Evolutionary conservation across 1,284 basidiomycete species (phyloP).

Genomic region (Vanrija sp.): DNA sequence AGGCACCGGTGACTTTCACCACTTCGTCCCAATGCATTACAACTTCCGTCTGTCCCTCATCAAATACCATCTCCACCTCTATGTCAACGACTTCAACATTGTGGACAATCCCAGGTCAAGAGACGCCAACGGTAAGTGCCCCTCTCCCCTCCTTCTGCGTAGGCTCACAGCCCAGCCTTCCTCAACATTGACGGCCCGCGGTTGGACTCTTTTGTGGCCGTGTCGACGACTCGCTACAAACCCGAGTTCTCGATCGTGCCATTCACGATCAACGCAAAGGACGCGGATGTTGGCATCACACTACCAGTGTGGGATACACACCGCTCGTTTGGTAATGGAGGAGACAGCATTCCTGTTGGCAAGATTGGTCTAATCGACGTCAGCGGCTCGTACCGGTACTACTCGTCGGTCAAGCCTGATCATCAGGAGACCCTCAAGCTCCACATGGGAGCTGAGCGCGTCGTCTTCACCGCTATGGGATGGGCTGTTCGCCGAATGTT

Average conservation of each 20-base stretch:
- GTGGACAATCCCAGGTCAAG: slow-evolving; percentile 75
- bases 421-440: slow-evolving; percentile 74
- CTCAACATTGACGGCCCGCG: slow-evolving; percentile 62
- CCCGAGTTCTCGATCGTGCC: slow-evolving; percentile 66
- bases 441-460: slow-evolving; percentile 50
- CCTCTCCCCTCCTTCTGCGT: background rate
- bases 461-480: slow-evolving; percentile 69
- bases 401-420: slow-evolving; percentile 61
- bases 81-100: slow-evolving; percentile 91
- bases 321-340: slow-evolving; percentile 57
- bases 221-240: slow-evolving; percentile 68
- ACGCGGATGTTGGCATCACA: slow-evolving; percentile 59
- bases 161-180: slow-evolving; percentile 56
- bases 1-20: slow-evolving; percentile 68
- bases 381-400: slow-evolving; percentile 71
- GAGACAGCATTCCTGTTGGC: slow-evolving; percentile 56
- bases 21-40: slow-evolving; percentile 80
- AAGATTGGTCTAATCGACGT: slow-evolving; percentile 59
- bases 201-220: slow-evolving; percentile 56
- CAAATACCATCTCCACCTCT: slow-evolving; percentile 73
- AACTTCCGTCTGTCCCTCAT: slow-evolving; percentile 64
- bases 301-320: slow-evolving; percentile 87
- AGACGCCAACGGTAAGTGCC: slow-evolving; percentile 71
- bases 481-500: slow-evolving; percentile 85
- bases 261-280: slow-evolving; percentile 62